Evolutionary conservation across 2,329 filamentous ascomycete genomes (phyloP), one percentile per base, ranked within the genome.

Genomic region (Samsoniella hepiali): DNA sequence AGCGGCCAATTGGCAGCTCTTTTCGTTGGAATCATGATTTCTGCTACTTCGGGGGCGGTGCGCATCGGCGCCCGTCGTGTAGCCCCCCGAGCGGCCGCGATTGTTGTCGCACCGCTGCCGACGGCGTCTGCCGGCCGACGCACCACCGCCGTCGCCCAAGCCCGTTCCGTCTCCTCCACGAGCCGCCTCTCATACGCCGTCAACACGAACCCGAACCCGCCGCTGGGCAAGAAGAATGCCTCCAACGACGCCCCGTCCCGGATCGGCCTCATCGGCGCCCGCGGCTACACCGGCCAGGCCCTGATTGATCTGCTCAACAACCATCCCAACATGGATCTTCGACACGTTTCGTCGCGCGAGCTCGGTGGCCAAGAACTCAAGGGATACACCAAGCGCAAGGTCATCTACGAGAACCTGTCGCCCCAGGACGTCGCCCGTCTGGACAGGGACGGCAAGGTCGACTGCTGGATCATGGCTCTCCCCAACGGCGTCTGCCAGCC

Each of bases 401-500:
- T 99, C 69, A 91, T 87, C 67, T 99, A 99, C 77, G 92, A 97
- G 77, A 97, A 93, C 75, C 82, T 98, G 51, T 88, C 85, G 63
- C 86, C 92, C 7, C 94, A 98, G 68, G 94, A 98, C 69, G 88
- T 97, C 13, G 87, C 88, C 67, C 84, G 88, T 64, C 91, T 98
- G 85, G 91, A 95, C 66, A 88, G 90, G 74, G 87, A 89, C 38
- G 90, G 91, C 58, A 86, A 93, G 71, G 88, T 98, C 57, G 94
- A 98, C 79, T 95, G 91, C 78, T 98, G 93, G 93, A 91, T 98
- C 51, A 95, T 98, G 91, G 95, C 95, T 42, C 86, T 98, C 36
- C 95, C 94, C 51, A 99, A 98, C 72, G 91, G 91, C 65, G 92
- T 97, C 57, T 97, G 92, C 85, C 91, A 93, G 79, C 93, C 95